Evolutionary conservation across 139 green algal species (phyloP).

Genomic region (Spirogloea muscicola): DNA sequence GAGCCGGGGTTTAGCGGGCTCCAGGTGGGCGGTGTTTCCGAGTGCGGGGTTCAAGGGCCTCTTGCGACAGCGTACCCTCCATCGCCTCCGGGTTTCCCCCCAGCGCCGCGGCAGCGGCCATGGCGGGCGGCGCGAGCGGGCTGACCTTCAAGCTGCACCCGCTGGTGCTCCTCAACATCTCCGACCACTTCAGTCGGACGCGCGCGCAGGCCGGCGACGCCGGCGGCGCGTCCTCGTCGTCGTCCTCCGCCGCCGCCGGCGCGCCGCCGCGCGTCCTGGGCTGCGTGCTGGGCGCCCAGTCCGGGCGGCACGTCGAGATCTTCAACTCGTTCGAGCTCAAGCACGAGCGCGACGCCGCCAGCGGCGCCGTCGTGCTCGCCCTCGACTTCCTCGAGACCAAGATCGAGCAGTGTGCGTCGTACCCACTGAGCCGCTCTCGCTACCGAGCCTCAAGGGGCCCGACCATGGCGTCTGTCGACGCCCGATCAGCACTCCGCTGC

Average conservation of each 20-base stretch:
- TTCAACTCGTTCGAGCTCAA: conserved; percentile 88
- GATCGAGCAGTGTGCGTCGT: conserved; percentile 81
- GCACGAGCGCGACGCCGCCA: conserved; percentile 26
- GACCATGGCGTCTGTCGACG: no score
- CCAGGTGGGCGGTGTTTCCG: no score
- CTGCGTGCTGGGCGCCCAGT: conserved; percentile 76
- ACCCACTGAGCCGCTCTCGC: no score
- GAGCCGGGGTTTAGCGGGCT: no score
- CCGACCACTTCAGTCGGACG: conserved; percentile 79
- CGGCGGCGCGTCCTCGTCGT: no score
- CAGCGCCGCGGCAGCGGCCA: no score
- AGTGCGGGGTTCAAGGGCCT: no score
- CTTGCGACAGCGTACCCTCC: no score
- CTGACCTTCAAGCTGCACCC: conserved; percentile 48
- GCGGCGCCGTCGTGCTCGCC: conserved; percentile 57
- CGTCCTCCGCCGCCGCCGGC: no score
- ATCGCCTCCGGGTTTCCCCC: no score
- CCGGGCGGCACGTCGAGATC: conserved; percentile 74
- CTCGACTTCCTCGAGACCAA: conserved; percentile 70
- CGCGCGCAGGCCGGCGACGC: conserved; percentile 57
- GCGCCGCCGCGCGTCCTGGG: conserved; percentile 63
- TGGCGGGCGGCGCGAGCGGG: conserved; percentile 34
- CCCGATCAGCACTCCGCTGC: no score
- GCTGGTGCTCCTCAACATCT: conserved; percentile 94
- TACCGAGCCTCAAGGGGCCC: no score